Conservation (phyloP, 2,329 filamentous ascomycete species). For the Clathrospora elynae region DNA sequence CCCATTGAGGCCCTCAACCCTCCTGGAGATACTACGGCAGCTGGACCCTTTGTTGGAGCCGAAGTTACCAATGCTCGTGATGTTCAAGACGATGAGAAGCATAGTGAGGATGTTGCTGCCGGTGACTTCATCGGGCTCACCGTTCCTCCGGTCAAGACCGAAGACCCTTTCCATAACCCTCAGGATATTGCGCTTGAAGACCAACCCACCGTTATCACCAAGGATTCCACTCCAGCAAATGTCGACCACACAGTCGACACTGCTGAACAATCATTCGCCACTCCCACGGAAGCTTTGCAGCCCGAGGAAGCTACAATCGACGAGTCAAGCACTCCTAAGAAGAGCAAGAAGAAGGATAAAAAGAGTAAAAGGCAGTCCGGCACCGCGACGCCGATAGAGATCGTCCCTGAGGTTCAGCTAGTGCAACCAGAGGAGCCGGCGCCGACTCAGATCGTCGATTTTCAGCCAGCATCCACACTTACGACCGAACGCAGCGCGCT, state of each 20-base stretch:
- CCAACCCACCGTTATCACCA: neutral
- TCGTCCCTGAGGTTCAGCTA: conserved; percentile 4
- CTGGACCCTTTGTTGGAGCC: neutral
- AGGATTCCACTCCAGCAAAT: neutral
- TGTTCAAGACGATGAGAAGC: neutral
- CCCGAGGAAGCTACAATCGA: conserved; percentile 1
- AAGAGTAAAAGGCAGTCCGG: conserved; percentile 33
- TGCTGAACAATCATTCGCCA: neutral
- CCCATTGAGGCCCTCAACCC: neutral
- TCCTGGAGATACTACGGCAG: neutral
- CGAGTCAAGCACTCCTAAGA: conserved; percentile 15
- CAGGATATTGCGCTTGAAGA: too few relatives aligned
- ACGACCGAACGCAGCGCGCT: conserved; percentile 3
- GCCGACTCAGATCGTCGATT: conserved; percentile 1
- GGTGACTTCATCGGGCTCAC: neutral
- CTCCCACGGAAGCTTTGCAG: neutral
- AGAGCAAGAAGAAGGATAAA: conserved; percentile 40
- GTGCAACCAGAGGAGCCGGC: conserved; percentile 4
- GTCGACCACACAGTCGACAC: neutral
- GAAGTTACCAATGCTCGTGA: neutral
- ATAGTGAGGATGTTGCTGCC: neutral
- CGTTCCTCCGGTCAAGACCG: neutral
- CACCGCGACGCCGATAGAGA: conserved; percentile 8
- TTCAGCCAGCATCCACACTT: neutral
- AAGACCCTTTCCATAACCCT: neutral